Conservation (phyloP, 495 filamentous ascomycete genomes). For the Daldinia caldariorum region DNA sequence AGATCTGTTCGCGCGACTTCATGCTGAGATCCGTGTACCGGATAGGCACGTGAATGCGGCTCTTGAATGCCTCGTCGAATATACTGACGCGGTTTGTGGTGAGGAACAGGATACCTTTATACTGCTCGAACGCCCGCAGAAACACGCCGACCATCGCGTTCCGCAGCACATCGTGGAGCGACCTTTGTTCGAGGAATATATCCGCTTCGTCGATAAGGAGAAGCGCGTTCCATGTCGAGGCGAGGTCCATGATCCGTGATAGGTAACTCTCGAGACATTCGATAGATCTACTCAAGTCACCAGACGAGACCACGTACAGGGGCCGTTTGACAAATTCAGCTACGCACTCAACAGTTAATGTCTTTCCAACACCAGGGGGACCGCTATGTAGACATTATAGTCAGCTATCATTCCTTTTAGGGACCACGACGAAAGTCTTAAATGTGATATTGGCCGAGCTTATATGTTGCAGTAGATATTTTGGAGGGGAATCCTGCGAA, state of each 20-base stretch:
- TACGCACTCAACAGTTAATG: slow-evolving; percentile 56
- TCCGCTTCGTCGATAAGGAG: slow-evolving; percentile 64
- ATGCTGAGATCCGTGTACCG: slow-evolving; percentile 51
- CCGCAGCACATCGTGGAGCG: slow-evolving; percentile 53
- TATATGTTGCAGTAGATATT: neutral
- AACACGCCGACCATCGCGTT: slow-evolving; percentile 61
- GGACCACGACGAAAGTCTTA: neutral
- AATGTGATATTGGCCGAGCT: neutral
- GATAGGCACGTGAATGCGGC: slow-evolving; percentile 57
- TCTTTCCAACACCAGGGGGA: slow-evolving; percentile 54
- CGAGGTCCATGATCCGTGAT: slow-evolving; percentile 60
- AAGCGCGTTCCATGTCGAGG: slow-evolving; percentile 59
- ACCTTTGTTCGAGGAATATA: slow-evolving; percentile 58
- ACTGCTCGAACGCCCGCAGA: slow-evolving; percentile 59
- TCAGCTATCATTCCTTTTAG: neutral
- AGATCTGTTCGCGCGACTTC: slow-evolving; percentile 52
- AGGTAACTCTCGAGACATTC: slow-evolving; percentile 47
- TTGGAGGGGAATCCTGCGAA: no score
- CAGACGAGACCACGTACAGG: slow-evolving; percentile 63
- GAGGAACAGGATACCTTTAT: slow-evolving; percentile 59
- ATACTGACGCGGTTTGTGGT: slow-evolving; percentile 58
- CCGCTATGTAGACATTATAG: slow-evolving; percentile 28
- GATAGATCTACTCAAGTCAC: slow-evolving; percentile 61
- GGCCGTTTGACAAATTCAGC: slow-evolving; percentile 63
- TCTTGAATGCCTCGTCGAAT: slow-evolving; percentile 58